phyloP scores from a whole-genome alignment of 345 rosid species.

The Dovyalis caffra region DNA sequence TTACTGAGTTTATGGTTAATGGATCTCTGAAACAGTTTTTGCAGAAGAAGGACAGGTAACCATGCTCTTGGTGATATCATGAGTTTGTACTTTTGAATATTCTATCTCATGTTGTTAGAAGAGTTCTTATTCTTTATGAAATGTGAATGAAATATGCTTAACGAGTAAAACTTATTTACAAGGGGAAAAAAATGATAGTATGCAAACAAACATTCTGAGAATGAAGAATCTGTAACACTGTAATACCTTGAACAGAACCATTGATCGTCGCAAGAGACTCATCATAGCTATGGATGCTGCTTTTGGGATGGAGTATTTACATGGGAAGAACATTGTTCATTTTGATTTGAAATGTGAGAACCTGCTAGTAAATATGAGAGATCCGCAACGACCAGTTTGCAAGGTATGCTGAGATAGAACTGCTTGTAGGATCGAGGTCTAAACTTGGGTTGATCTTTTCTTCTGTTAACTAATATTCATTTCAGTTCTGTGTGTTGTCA shows the following conservation, averaged over 20 bases:
- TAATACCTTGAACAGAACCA: slow-evolving; percentile 58
- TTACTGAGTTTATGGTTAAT: slow-evolving; percentile 96
- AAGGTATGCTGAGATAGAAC: slow-evolving; percentile 51
- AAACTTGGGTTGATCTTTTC: slow-evolving; percentile 12
- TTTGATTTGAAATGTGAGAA: slow-evolving; percentile 98
- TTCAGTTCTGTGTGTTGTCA: background rate
- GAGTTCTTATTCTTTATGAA: slow-evolving; percentile 3
- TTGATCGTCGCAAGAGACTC: slow-evolving; percentile 98
- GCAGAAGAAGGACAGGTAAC: slow-evolving; percentile 94
- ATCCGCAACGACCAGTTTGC: slow-evolving; percentile 95
- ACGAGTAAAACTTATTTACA: slow-evolving; percentile 11
- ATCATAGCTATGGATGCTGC: slow-evolving; percentile 98
- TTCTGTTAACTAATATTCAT: background rate
- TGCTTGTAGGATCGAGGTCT: slow-evolving; percentile 1
- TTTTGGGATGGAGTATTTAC: slow-evolving; percentile 98
- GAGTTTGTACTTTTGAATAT: slow-evolving; percentile 11
- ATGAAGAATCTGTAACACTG: slow-evolving; percentile 18
- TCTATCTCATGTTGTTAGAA: slow-evolving; percentile 1
- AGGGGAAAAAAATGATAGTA: slow-evolving; percentile 9
- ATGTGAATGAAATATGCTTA: background rate
- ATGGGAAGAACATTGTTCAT: slow-evolving; percentile 95
- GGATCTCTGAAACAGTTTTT: slow-evolving; percentile 97
- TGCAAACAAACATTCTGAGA: background rate
- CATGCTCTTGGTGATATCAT: slow-evolving; percentile 19
- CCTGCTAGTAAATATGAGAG: slow-evolving; percentile 96